These are phyloP conservation scores for Colletotrichum destructivum DNA, from an alignment of 2,329 filamentous ascomycete genomes.

Conservation along the genomic window DNA sequence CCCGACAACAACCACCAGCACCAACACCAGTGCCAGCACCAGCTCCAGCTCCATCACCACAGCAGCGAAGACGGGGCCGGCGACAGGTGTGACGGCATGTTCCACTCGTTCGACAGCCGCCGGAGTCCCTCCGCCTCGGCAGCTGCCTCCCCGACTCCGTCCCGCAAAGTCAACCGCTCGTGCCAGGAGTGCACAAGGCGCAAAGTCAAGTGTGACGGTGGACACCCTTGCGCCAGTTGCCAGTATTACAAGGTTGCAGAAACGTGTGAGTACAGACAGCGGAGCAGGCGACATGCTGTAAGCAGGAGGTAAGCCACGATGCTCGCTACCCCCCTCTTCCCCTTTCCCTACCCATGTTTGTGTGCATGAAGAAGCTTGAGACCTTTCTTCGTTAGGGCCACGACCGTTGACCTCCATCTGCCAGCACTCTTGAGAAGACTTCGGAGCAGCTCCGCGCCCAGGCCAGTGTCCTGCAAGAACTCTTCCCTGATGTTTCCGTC, in stretches of 20 bases:
- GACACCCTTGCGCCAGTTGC: constrained; percentile 54
- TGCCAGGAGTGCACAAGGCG: constrained; percentile 49
- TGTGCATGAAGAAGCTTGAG: too few relatives aligned
- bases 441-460: constrained; percentile 46
- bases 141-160: not conserved
- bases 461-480: constrained; percentile 44
- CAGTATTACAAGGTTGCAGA: constrained; percentile 49
- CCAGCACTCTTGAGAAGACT: constrained; percentile 47
- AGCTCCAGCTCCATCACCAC: not conserved
- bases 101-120: constrained; percentile 39
- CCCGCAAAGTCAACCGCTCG: constrained; percentile 46
- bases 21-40: not conserved
- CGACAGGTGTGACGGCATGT: constrained; percentile 23
- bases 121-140: constrained; percentile 17
- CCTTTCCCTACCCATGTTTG: too few relatives aligned
- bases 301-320: constrained; percentile 47
- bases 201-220: constrained; percentile 60
- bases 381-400: not conserved
- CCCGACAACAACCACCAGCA: constrained; percentile 26
- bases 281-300: constrained; percentile 49
- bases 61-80: constrained; percentile 2
- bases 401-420: not conserved
- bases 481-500: constrained; percentile 45
- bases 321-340: not conserved
- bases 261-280: constrained; percentile 49